These are phyloP conservation scores for Zasmidium citrigriseum DNA, from an alignment of 2,329 filamentous ascomycete genomes.

Conservation along the genomic window DNA sequence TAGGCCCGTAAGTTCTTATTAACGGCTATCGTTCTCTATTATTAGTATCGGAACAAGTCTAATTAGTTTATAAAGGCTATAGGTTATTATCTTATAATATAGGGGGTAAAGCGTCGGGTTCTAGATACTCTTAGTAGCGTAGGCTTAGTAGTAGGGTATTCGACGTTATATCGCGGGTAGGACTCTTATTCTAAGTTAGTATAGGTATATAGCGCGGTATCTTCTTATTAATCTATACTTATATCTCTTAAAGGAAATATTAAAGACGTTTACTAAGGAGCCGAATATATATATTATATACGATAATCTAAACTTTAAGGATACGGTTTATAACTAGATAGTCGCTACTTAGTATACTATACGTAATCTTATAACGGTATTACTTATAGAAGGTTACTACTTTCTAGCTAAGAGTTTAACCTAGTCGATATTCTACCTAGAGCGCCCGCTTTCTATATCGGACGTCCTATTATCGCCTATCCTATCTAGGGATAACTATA, in stretches of 20 bases:
- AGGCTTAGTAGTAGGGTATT: background rate
- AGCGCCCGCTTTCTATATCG: background rate
- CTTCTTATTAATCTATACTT: background rate
- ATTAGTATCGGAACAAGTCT: background rate
- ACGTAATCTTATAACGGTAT: background rate
- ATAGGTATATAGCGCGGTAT: background rate
- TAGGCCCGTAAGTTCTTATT: background rate
- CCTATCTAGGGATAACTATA: no score
- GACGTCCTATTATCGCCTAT: background rate
- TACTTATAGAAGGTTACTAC: background rate
- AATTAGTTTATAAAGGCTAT: background rate
- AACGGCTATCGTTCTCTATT: background rate
- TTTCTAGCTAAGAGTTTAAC: background rate
- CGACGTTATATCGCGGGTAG: background rate
- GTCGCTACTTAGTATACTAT: background rate
- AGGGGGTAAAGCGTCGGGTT: background rate
- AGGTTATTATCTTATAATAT: background rate
- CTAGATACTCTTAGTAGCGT: background rate
- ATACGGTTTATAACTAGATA: background rate
- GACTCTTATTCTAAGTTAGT: background rate
- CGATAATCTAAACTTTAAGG: background rate
- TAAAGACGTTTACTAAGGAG: background rate
- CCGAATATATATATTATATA: background rate
- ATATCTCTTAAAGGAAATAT: background rate
- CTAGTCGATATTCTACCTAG: background rate